Evolutionary conservation across 1,139 yeast species (phyloP).

Genomic region (Kodamaea fungicola): DNA sequence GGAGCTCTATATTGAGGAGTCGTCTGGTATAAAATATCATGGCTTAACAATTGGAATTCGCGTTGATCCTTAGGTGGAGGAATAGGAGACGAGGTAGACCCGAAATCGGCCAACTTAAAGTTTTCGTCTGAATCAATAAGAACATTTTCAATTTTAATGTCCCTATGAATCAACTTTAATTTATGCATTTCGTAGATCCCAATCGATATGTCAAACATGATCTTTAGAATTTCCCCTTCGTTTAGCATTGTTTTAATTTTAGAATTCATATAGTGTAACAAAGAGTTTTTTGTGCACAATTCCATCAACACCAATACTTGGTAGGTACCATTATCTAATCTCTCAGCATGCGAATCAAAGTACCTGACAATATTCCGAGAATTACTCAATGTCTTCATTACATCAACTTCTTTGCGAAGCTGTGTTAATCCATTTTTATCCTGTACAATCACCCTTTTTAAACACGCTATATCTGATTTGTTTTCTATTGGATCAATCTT

Average conservation of each 20-base stretch:
- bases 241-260: slow-evolving; percentile 60
- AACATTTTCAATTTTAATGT: slow-evolving; percentile 77
- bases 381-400: slow-evolving; percentile 64
- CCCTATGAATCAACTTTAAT: slow-evolving; percentile 62
- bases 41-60: slow-evolving; percentile 56
- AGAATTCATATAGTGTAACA: slow-evolving; percentile 72
- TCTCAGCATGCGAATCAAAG: slow-evolving; percentile 75
- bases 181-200: slow-evolving; percentile 76
- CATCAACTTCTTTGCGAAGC: slow-evolving; percentile 73
- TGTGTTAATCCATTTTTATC: slow-evolving; percentile 64
- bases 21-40: slow-evolving; percentile 70
- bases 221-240: slow-evolving; percentile 60
- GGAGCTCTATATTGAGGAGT: slow-evolving; percentile 84
- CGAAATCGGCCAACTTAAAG: slow-evolving; percentile 75
- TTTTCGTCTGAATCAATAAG: slow-evolving; percentile 52
- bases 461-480: slow-evolving; percentile 51
- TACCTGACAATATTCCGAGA: slow-evolving; percentile 61
- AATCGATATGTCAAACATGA: slow-evolving; percentile 62
- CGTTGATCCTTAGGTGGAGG: slow-evolving; percentile 64
- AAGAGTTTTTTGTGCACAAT: slow-evolving; percentile 66
- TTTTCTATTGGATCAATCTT: slow-evolving; percentile 40
- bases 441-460: slow-evolving; percentile 71
- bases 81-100: slow-evolving; percentile 61
- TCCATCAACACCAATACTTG: slow-evolving; percentile 80
- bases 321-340: slow-evolving; percentile 52